A percentile compares a stretch with the other conserved stretches of the same genome.
Evolutionary conservation across 768 basidiomycete species (phyloP).

Genomic region (Leccinum variicolor): DNA sequence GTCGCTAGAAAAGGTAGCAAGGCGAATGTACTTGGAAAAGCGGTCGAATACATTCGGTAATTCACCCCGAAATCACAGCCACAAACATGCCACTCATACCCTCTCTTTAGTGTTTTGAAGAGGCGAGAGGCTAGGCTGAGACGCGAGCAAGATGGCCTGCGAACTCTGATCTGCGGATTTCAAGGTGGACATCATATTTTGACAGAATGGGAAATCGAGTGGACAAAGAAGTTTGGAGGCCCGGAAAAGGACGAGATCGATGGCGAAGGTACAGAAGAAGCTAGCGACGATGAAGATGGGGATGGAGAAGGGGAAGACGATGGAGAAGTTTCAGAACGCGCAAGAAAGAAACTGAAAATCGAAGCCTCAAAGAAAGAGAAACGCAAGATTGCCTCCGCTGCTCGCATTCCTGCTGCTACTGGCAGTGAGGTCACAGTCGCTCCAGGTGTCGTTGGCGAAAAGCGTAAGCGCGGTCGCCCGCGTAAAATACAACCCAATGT

Average conservation of each 20-base stretch:
- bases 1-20: slow-evolving; percentile 90
- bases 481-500: slow-evolving; percentile 62
- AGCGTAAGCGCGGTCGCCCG: slow-evolving; percentile 81
- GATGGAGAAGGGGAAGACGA: slow-evolving; percentile 40
- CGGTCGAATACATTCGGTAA: slow-evolving; percentile 82
- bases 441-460: slow-evolving; percentile 50
- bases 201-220: slow-evolving; percentile 73
- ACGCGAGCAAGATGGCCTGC: slow-evolving; percentile 74
- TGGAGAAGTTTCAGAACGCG: slow-evolving; percentile 40
- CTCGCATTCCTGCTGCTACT: slow-evolving; percentile 19
- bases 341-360: slow-evolving; percentile 63
- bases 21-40: slow-evolving; percentile 86
- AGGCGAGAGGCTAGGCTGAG: slow-evolving; percentile 67
- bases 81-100: slow-evolving; percentile 3
- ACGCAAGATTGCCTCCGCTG: slow-evolving; percentile 31
- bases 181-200: slow-evolving; percentile 72
- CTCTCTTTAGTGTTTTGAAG: slow-evolving; percentile 62
- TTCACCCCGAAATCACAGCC: slow-evolving; percentile 10
- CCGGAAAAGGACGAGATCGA: slow-evolving; percentile 74
- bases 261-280: slow-evolving; percentile 36
- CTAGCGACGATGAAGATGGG: slow-evolving; percentile 42
- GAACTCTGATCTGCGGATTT: slow-evolving; percentile 62
- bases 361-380: slow-evolving; percentile 43
- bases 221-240: slow-evolving; percentile 72
- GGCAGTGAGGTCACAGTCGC: slow-evolving; percentile 26